These are phyloP conservation scores for Annona cherimola DNA, from an alignment of 164 flowering plant genomes.

Conservation along the genomic window DNA sequence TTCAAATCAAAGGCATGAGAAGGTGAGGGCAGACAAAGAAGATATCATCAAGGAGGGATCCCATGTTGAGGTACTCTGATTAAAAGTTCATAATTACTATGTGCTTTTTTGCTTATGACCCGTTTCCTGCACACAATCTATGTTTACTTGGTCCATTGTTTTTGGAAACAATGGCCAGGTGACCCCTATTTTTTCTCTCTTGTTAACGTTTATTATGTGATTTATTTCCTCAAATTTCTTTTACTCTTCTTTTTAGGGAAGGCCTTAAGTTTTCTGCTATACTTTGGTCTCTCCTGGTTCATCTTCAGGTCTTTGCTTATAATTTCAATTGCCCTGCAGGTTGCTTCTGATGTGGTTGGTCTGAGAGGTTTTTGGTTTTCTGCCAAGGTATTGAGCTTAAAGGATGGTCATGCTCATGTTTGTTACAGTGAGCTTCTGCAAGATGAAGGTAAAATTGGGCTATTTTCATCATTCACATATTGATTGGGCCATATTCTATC, in stretches of 20 bases:
- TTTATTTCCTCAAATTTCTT: neutral
- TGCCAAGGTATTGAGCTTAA: slow-evolving; percentile 59
- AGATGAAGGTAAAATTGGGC: slow-evolving; percentile 45
- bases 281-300: neutral
- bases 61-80: slow-evolving; percentile 63
- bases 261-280: neutral
- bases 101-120: neutral
- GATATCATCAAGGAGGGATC: slow-evolving; percentile 59
- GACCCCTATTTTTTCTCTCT: neutral
- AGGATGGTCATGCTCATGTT: slow-evolving; percentile 68
- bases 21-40: slow-evolving; percentile 20
- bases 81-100: neutral
- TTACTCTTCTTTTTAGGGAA: neutral
- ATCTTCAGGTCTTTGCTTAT: neutral
- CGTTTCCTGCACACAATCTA: neutral
- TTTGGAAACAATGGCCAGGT: neutral
- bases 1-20: slow-evolving; percentile 11
- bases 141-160: neutral
- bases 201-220: neutral
- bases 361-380: slow-evolving; percentile 61
- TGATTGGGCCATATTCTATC: too few relatives aligned
- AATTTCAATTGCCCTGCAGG: slow-evolving; percentile 33
- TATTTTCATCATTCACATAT: neutral
- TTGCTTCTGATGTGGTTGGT: slow-evolving; percentile 50
- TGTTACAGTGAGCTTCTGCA: slow-evolving; percentile 41